Evolutionary conservation across 139 green algal species (phyloP).

Genomic region (Choricystis sp.): DNA sequence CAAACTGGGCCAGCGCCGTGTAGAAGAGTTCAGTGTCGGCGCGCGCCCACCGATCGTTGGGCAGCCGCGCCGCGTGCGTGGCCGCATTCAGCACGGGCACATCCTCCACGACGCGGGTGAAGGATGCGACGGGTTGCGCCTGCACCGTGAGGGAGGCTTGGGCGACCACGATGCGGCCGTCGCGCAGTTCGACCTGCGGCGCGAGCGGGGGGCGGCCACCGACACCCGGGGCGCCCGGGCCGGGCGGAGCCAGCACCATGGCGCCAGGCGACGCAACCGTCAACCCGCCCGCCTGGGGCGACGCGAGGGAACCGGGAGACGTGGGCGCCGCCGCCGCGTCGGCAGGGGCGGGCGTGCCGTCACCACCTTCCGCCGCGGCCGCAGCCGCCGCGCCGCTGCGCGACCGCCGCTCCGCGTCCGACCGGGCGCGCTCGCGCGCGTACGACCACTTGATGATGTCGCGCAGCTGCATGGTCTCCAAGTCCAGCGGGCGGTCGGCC

Average conservation of each 20-base stretch:
- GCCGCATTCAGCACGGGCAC: conserved; percentile 23
- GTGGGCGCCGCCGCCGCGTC: background rate
- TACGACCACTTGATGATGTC: conserved; percentile 4
- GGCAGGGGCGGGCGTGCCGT: too few species aligned
- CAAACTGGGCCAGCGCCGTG: conserved; percentile 43
- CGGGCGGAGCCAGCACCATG: background rate
- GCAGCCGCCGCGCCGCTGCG: too few species aligned
- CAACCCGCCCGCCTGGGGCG: background rate
- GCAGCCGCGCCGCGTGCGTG: conserved; percentile 28
- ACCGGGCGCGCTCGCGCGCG: background rate
- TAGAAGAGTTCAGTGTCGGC: conserved; percentile 55
- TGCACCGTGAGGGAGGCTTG: conserved; percentile 27
- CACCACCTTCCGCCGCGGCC: too few species aligned
- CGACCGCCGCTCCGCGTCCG: too few species aligned
- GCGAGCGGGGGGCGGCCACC: conserved; percentile 3
- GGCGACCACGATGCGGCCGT: conserved; percentile 38
- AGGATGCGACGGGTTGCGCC: conserved; percentile 22
- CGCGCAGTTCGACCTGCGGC: conserved; percentile 25
- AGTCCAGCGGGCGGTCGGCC: background rate
- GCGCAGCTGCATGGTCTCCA: background rate
- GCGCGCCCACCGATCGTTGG: conserved; percentile 38
- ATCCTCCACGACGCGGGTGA: conserved; percentile 26
- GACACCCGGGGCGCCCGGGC: too few species aligned
- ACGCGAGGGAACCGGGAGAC: background rate
- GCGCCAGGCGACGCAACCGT: too few species aligned